Conservation (phyloP, 345 rosid genomes). For the Triadica sebifera region DNA sequence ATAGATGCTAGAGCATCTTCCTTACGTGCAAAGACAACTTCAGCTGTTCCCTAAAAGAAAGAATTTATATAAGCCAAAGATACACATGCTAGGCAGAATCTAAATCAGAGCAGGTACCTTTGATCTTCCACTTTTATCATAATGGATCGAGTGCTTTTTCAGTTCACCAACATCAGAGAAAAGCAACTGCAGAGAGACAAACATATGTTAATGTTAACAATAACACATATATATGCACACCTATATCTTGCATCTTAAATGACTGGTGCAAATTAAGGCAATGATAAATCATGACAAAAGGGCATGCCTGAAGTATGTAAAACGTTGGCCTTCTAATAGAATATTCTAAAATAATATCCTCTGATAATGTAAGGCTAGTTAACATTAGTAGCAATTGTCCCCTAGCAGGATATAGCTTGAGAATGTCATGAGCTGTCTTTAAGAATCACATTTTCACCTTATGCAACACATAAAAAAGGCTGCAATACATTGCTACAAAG, state of each 20-base stretch:
- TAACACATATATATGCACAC: not conserved
- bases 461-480: not conserved
- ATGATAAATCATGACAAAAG: not conserved
- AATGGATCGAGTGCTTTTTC: constrained; percentile 16
- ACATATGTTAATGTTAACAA: not conserved
- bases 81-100: not conserved
- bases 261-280: not conserved
- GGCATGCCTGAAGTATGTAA: not conserved
- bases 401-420: not conserved
- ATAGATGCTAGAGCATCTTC: constrained; percentile 28
- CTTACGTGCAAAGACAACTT: constrained; percentile 22
- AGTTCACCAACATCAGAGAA: constrained; percentile 26
- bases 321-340: not conserved
- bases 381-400: not conserved
- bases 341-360: not conserved
- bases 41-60: constrained; percentile 26
- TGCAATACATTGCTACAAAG: not conserved
- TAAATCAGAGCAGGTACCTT: constrained; percentile 17
- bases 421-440: not conserved
- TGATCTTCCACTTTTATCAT: constrained; percentile 33
- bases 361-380: not conserved
- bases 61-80: not conserved
- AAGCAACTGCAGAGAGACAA: constrained; percentile 21
- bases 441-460: not conserved
- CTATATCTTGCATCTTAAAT: not conserved